Conservation (phyloP, 306 rosid species). For the Ceratonia siliqua region DNA sequence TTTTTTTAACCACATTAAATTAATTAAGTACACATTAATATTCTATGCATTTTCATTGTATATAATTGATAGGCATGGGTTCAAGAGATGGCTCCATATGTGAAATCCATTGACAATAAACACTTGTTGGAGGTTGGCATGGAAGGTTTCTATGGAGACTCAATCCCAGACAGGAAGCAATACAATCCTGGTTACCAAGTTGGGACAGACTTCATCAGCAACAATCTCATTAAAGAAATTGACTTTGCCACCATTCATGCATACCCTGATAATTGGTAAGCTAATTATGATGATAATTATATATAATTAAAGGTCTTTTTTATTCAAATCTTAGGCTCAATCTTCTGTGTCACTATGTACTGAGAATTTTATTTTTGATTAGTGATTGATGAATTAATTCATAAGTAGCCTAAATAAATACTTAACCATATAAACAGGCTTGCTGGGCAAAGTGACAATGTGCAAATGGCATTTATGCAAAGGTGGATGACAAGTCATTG, state of each 20-base stretch:
- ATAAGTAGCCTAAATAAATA: neutral
- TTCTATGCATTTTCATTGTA: neutral
- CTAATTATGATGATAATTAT: neutral
- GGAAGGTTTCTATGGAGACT: conserved; percentile 71
- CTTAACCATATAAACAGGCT: conserved; percentile 38
- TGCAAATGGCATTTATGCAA: conserved; percentile 45
- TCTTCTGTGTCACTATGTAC: no score
- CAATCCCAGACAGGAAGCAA: conserved; percentile 46
- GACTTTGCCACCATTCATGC: conserved; percentile 64
- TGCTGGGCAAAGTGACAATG: conserved; percentile 31
- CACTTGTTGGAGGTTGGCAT: conserved; percentile 63
- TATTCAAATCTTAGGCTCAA: no score
- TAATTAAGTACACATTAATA: neutral
- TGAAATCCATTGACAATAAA: conserved; percentile 52
- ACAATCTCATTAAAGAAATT: conserved; percentile 41
- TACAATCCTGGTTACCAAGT: conserved; percentile 54
- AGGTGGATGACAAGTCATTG: conserved; percentile 48
- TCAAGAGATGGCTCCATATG: conserved; percentile 57
- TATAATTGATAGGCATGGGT: conserved; percentile 53
- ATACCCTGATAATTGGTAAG: conserved; percentile 59
- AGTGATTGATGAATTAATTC: neutral
- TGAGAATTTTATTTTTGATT: no score
- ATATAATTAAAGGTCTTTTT: neutral
- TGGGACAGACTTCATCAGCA: conserved; percentile 56
- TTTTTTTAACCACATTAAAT: neutral